Evolutionary conservation across 208 protist genomes (phyloP).

Genomic region (Leishmania braziliensis): DNA sequence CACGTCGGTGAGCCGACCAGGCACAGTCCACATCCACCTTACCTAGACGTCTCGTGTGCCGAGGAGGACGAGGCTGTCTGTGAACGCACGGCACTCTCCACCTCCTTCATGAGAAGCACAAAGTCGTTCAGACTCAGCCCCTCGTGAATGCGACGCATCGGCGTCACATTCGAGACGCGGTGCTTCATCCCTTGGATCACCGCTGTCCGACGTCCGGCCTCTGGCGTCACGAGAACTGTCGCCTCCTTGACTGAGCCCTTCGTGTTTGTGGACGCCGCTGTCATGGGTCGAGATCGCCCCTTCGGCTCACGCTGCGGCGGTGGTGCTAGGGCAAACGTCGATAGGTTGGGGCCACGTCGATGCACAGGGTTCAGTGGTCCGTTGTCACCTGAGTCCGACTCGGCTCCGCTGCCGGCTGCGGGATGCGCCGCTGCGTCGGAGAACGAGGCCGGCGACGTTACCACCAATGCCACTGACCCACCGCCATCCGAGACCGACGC

Average conservation of each 20-base stretch:
- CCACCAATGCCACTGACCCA: not conserved
- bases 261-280: not conserved
- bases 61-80: conserved; percentile 14
- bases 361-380: not conserved
- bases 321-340: not conserved
- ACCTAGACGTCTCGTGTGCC: not conserved
- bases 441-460: not conserved
- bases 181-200: conserved; percentile 45
- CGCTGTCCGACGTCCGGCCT: conserved; percentile 38
- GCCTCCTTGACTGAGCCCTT: conserved; percentile 24
- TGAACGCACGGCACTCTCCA: conserved; percentile 40
- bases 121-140: conserved; percentile 50
- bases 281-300: conserved; percentile 2
- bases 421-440: no score
- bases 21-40: not conserved
- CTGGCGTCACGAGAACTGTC: conserved; percentile 42
- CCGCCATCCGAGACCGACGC: not conserved
- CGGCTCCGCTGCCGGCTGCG: not conserved
- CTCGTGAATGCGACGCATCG: conserved; percentile 61
- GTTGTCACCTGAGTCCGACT: not conserved
- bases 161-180: conserved; percentile 46
- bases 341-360: no score
- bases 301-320: not conserved
- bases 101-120: conserved; percentile 40
- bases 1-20: not conserved